Base-by-base conservation (phyloP, 345 rosid genomes). In the Eucalyptus polybractea region DNA sequence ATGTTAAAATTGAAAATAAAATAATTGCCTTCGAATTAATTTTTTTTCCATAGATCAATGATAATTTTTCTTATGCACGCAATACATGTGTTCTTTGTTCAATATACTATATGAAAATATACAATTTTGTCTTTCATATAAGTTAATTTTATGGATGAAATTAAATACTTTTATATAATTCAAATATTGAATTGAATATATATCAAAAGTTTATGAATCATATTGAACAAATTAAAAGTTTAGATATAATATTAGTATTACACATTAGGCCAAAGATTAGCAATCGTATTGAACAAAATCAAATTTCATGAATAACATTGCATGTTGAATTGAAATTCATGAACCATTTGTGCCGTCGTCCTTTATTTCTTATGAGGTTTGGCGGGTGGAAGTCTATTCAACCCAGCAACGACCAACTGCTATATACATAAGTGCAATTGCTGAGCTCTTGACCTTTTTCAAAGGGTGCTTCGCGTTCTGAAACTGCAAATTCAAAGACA, bases 181-280 rank as follows among this genome's bases (percentile, higher is more conserved):
- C 6, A 54, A 54, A 5, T 54, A 54, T 0, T 22, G 2, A 54
- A 54, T 54, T 22, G 27, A 54, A 54, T 5, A 22, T 5, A 2
- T 54, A 22, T 22, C 0, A 54, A 22, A 54, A 8, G 0, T 6
- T 53, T 3, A 21, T 2, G 7, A 5, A 53, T 8, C 25, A 21
- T 19, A 53, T 54, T 8, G 0, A 54, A 54, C 0, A 8, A 54
- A 54, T 54, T 54, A 54, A 54, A 54, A 54, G 6, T 54, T 54
- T 0, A 8, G 2, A 2, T 0, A 56, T 1, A 1, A 54, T 22
- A 22, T 54, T 54, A 5, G 10, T 22, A 54, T 21, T 54, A 5
- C 5, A 54, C 1, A 2, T 54, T 22, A 22, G 27, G 5, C 11
- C 27, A 54, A 54, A 54, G 5, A 21, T 9, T 22, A 54, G 1